Evolutionary conservation across 2,329 filamentous ascomycete genomes (phyloP), one percentile per base, ranked within the genome.

Genomic region (Akanthomyces uredinophilus): DNA sequence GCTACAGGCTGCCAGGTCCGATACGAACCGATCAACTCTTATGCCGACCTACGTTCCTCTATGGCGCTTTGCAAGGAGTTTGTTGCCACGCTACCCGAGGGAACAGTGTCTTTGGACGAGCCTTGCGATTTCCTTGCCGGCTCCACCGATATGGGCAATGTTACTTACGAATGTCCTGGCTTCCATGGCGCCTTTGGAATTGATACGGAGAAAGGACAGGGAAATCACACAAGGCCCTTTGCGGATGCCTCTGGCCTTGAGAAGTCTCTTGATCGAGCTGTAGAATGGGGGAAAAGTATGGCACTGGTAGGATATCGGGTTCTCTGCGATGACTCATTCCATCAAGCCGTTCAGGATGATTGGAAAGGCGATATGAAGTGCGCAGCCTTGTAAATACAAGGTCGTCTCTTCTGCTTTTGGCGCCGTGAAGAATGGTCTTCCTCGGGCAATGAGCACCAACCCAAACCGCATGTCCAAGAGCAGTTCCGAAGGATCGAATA

Each of bases 71-170:
- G 78, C 62, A 70, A 72, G 53, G 66, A 67, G 8, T 81, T 79
- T 49, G 71, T 73, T 18, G 63, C 70, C 5, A 73, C 77, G 51
- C 79, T 80, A 77, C 69, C 68, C 4, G 54, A 62, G 0, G 70
- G 75, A 8, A 69, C 67, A 1, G 72, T 74, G n/a, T 70, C 76
- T 43, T 71, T 75, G 1, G 72, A 75, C 43, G 69, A 75, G 3
- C 62, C 62, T 3, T 66, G 70, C 50, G 68, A 71, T 43, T 67
- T 69, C 3, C 66, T 78, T 56, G 66, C 66, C 8, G 70, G 67
- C 7, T 78, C 78, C 1, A 79, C 79, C 0, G 78, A 81, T 68
- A 79, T 79, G 78, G 78, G 78, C 18, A 81, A 81, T 59, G 77
- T 81, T 27, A 75, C 74, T 16, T 78, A 80, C 50, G 64, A 74